Evolutionary conservation across 495 filamentous ascomycete species (phyloP), one percentile per base, ranked within the genome.

Genomic region (Penicillium pancosmium): DNA sequence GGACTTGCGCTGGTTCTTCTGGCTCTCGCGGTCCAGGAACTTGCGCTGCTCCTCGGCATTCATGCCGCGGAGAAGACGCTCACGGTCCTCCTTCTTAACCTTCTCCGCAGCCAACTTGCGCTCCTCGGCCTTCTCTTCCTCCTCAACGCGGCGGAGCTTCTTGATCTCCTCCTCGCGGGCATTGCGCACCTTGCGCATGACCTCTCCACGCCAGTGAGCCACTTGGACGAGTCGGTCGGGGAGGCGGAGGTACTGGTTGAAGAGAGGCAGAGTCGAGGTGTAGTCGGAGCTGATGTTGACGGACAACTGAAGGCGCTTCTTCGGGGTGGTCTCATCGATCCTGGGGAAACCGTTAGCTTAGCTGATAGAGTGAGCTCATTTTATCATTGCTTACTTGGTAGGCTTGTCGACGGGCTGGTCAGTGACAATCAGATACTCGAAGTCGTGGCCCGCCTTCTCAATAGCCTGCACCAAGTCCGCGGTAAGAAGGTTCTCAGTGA

Each of bases 41-140:
- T 93, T 96, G 78, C 91, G 89, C 84, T 98, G 94, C 66, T 94
- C 92, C 64, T 96, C 93, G 18, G 93, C 93, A 61, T 85, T 91
- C 80, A 98, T 85, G 9, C 84, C 82, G 67, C 88, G 90, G 52
- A 98, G 77, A 75, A 87, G 81, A 50, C 83, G 80, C 68, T 98
- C 94, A n/a, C 94, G 82, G 82, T 96, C 92, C 66, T 92, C 85
- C 81, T 95, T 97, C 82, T 92, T 95, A 65, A 84, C 76, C 82
- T 90, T 91, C 73, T 97, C 94, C 16, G 84, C 83, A 65, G 91
- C 85, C 7, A 84, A 56, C 61, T 83, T 82, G 38, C 92, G 80
- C 82, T 98, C 95, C 78, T 97, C 94, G 49, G 90, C 89, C 80
- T 93, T 93, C 74, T 95, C 91, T n/a, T 92, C 91, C 64, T 98